These are phyloP conservation scores for Purpureocillium lavendulum DNA, from an alignment of 2,329 filamentous ascomycete genomes.

Conservation along the genomic window DNA sequence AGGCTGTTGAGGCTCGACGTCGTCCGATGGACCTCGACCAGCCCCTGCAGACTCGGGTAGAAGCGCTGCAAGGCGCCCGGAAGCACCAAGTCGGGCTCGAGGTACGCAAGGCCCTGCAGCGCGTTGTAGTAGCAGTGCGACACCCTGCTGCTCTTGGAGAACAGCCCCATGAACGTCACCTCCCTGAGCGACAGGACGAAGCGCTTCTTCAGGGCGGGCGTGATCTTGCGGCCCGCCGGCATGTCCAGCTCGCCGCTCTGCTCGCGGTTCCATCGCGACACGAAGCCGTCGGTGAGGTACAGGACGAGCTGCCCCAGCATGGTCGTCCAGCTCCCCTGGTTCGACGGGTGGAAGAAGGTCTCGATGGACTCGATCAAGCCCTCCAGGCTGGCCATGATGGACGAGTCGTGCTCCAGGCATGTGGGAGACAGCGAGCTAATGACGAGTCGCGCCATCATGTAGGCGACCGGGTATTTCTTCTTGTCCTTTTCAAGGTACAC, in stretches of 20 bases:
- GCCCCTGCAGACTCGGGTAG: slow-evolving; percentile 90
- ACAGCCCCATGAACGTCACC: slow-evolving; percentile 96
- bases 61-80: slow-evolving; percentile 92
- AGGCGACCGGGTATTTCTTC: slow-evolving; percentile 84
- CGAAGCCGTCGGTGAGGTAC: slow-evolving; percentile 90
- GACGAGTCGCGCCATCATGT: slow-evolving; percentile 89
- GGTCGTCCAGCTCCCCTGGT: slow-evolving; percentile 85
- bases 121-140: slow-evolving; percentile 89
- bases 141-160: slow-evolving; percentile 86
- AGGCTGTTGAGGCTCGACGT: slow-evolving; percentile 87
- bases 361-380: slow-evolving; percentile 91
- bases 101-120: slow-evolving; percentile 78
- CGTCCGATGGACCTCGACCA: slow-evolving; percentile 95
- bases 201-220: slow-evolving; percentile 70
- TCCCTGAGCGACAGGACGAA: slow-evolving; percentile 87
- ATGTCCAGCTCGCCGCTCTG: slow-evolving; percentile 86
- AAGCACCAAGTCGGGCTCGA: slow-evolving; percentile 86
- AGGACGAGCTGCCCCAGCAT: slow-evolving; percentile 85
- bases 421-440: slow-evolving; percentile 85
- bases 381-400: slow-evolving; percentile 77
- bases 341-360: slow-evolving; percentile 98
- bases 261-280: slow-evolving; percentile 95
- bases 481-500: slow-evolving; percentile 85
- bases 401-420: slow-evolving; percentile 68
- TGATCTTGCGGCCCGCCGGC: slow-evolving; percentile 71